Evolutionary conservation across 176 grass and related monocot genomes (phyloP), one percentile per base, ranked within the genome.

Genomic region (Urochloa ruziziensis): DNA sequence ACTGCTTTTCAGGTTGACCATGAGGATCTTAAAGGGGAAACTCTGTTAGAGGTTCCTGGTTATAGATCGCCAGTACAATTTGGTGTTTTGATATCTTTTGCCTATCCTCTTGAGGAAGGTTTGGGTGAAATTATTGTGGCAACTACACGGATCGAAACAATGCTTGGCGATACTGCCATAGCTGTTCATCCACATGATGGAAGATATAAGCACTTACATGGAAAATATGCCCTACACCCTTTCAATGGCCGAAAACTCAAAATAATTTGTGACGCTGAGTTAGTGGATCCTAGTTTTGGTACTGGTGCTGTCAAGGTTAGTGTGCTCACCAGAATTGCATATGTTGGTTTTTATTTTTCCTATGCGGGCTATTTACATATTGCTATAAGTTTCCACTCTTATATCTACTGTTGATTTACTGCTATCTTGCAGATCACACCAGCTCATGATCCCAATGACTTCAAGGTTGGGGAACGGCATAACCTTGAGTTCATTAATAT

Each of bases 271-370:
- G 92, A 97, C 73, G 90, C 91, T 77, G 88, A 84, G n/a, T 82
- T 97, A 54, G 95, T 94, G 32, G 88, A 97, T 89, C 95, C 88
- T 65, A 75, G n/a, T 74, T 97, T 94, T 27, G 95, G 95, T 36
- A 97, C 92, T 79, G 92, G 95, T 6, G 95, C 92, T 83, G 95
- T 97, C 81, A 97, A 97, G 88, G 92, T 97, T 80, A 37, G 80
- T 46, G 8, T 63, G 44, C 14, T 78, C 24, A 23, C 25, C 29
- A 8, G 4, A 25, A 46, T 35, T 76, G 52, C 15, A 40, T 16
- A 25, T 39, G 21, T 57, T 75, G 23, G n/a, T 75, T 61, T 43
- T 69, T 39, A 43, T 77, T 75, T 33, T 33, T 11, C 28, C 34
- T 73, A 44, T 30, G 83, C 66, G 30, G 3, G 40, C 10, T 37